These are phyloP conservation scores for Daldinia sp. DNA, from an alignment of 2,329 filamentous ascomycete genomes.

Conservation along the genomic window DNA sequence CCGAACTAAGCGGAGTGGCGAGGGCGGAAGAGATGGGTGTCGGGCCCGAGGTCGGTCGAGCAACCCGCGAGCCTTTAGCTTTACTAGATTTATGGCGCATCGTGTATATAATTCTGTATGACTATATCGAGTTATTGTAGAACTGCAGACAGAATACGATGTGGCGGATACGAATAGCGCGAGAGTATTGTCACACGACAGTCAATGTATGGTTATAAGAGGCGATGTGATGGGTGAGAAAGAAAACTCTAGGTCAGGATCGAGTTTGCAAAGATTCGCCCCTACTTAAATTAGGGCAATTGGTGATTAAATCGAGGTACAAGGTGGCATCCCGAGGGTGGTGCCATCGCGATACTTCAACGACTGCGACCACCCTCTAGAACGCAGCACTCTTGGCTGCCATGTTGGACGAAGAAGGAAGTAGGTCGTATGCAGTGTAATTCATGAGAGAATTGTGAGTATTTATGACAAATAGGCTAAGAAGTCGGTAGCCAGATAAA, in stretches of 20 bases:
- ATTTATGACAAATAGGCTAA: slow-evolving; percentile 40
- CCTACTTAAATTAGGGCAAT: slow-evolving; percentile 39
- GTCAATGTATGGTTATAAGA: slow-evolving; percentile 17
- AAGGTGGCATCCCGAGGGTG: slow-evolving; percentile 63
- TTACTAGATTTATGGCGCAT: slow-evolving; percentile 48
- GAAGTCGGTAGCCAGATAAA: slow-evolving; percentile 32
- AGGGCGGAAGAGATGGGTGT: slow-evolving; percentile 51
- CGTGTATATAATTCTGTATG: slow-evolving; percentile 27
- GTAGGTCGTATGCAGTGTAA: slow-evolving; percentile 29
- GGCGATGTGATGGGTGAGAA: not conserved
- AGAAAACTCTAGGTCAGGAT: not conserved
- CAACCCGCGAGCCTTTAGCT: slow-evolving; percentile 52
- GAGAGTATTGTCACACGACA: slow-evolving; percentile 31
- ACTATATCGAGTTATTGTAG: not conserved
- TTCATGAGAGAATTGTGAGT: slow-evolving; percentile 24
- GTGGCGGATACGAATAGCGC: slow-evolving; percentile 10
- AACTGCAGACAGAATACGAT: not conserved
- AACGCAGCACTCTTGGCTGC: slow-evolving; percentile 60
- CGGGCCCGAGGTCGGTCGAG: slow-evolving; percentile 44
- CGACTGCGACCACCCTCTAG: slow-evolving; percentile 66
- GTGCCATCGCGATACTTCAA: slow-evolving; percentile 65
- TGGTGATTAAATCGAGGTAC: slow-evolving; percentile 41
- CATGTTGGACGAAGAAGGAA: slow-evolving; percentile 57
- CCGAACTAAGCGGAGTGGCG: slow-evolving; percentile 55
- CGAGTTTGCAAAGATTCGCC: slow-evolving; percentile 25